Percentiles rank a stretch among this genome's conserved stretches.
Evolutionary conservation across 78 protist genomes (phyloP).

Genomic region (Ministeria vibrans): DNA sequence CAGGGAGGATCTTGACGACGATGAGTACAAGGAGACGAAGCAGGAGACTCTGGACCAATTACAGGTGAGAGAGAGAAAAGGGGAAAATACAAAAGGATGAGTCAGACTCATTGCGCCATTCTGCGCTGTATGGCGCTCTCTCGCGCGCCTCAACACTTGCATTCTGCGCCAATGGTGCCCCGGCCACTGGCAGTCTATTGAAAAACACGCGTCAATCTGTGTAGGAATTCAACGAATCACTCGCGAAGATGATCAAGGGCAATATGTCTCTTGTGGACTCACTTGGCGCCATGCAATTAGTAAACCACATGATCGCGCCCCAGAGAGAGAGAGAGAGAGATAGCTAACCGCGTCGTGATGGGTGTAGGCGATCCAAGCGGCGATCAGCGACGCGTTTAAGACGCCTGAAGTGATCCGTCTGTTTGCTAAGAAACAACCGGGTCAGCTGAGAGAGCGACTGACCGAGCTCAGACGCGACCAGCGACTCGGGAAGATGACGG

Average conservation of each 20-base stretch:
- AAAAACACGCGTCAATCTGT: no score
- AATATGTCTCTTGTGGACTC: conserved; percentile 70
- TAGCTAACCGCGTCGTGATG: background rate
- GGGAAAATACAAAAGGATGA: no score
- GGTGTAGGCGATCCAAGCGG: conserved; percentile 72
- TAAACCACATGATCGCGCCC: background rate
- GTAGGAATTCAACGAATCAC: conserved; percentile 58
- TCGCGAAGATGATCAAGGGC: conserved; percentile 50
- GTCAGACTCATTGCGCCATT: no score
- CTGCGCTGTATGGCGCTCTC: no score
- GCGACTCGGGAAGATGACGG: conserved; percentile 47
- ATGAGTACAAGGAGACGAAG: conserved; percentile 56
- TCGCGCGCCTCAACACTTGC: no score
- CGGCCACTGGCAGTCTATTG: no score
- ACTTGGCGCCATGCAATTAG: conserved; percentile 50
- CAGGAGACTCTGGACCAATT: conserved; percentile 68
- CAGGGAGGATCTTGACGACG: conserved; percentile 29
- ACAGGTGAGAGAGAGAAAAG: no score
- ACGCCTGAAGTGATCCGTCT: conserved; percentile 79
- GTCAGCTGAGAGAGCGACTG: conserved; percentile 43
- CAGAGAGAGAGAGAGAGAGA: background rate
- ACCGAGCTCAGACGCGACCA: background rate
- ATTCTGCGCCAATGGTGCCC: no score
- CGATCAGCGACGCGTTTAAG: conserved; percentile 68
- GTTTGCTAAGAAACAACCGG: conserved; percentile 73